phyloP scores from a whole-genome alignment of 495 filamentous ascomycete species.

The Baudoinia panamericana region DNA sequence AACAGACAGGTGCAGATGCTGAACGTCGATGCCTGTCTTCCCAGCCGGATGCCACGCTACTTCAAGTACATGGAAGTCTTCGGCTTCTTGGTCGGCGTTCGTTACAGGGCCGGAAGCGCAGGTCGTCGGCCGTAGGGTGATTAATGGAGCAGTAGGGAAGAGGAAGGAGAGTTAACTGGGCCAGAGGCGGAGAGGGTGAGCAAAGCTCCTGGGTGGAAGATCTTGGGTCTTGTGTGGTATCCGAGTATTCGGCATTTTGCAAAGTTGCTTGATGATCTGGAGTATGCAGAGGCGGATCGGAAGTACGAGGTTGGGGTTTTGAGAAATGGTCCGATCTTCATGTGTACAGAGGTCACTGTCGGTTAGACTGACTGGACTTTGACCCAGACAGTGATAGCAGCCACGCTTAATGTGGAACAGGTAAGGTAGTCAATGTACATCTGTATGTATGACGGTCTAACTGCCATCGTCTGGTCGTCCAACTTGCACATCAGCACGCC shows the following conservation, averaged over 20 bases:
- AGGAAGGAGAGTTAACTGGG: conserved; percentile 4
- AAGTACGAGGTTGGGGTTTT: conserved; percentile 10
- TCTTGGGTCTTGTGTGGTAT: conserved; percentile 6
- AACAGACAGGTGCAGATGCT: conserved; percentile 13
- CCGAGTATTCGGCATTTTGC: conserved; percentile 14
- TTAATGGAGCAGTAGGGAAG: background rate
- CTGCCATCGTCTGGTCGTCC: too few relatives aligned
- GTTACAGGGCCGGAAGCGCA: conserved; percentile 1
- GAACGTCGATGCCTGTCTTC: conserved; percentile 3
- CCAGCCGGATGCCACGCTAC: background rate
- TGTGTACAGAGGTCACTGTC: conserved; percentile 8
- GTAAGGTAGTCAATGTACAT: too few relatives aligned
- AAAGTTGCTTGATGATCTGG: conserved; percentile 12
- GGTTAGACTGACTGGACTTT: too few relatives aligned
- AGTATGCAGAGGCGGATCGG: conserved; percentile 11
- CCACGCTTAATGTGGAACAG: too few relatives aligned
- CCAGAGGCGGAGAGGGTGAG: background rate
- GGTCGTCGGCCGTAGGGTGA: background rate
- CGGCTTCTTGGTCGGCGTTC: conserved; percentile 1
- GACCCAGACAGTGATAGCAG: too few relatives aligned
- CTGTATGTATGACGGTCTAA: too few relatives aligned
- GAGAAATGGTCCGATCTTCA: conserved; percentile 4
- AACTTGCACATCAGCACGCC: too few relatives aligned
- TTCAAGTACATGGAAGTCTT: conserved; percentile 7
- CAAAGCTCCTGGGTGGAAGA: conserved; percentile 5